phyloP scores from a whole-genome alignment of 2,329 filamentous ascomycete genomes.

The Didymosphaeria variabile region DNA sequence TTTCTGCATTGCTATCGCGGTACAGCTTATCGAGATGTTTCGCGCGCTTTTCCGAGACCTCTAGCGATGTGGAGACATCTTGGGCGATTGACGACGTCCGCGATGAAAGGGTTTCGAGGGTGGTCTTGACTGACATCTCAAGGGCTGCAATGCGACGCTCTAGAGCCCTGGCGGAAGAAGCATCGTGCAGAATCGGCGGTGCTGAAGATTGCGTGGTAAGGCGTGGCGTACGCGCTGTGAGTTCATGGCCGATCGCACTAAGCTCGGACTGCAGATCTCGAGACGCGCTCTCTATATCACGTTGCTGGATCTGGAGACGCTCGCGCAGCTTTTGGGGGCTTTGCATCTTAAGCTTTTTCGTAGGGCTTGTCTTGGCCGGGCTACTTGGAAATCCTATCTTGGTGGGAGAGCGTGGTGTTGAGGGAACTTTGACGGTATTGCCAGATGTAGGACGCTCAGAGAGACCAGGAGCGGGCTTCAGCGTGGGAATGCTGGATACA shows the following conservation, averaged over 20 bases:
- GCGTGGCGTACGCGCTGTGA: conserved; percentile 60
- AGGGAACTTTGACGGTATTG: conserved; percentile 68
- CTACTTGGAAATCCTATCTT: conserved; percentile 33
- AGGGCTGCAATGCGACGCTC: conserved; percentile 69
- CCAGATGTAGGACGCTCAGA: conserved; percentile 59
- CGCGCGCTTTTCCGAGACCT: conserved; percentile 78
- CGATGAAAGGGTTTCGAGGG: conserved; percentile 44
- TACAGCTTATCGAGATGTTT: conserved; percentile 88
- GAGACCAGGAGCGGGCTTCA: conserved; percentile 58
- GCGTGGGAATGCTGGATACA: conserved; percentile 60
- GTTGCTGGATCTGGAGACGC: conserved; percentile 83
- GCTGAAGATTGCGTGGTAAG: conserved; percentile 45
- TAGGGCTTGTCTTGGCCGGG: conserved; percentile 30
- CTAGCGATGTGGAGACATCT: conserved; percentile 76
- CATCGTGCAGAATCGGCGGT: conserved; percentile 28
- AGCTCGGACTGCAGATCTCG: conserved; percentile 77
- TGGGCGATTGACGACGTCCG: conserved; percentile 63
- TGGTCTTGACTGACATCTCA: conserved; percentile 70
- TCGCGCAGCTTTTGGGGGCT: conserved; percentile 76
- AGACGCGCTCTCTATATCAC: conserved; percentile 74
- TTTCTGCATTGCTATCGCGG: conserved; percentile 87
- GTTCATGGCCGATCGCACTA: conserved; percentile 80
- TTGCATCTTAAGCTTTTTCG: conserved; percentile 59
- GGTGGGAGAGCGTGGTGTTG: conserved; percentile 43
- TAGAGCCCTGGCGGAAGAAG: conserved; percentile 48